Conservation (phyloP, 2,329 filamentous ascomycete species). For the Purpureocillium takamizusanense region DNA sequence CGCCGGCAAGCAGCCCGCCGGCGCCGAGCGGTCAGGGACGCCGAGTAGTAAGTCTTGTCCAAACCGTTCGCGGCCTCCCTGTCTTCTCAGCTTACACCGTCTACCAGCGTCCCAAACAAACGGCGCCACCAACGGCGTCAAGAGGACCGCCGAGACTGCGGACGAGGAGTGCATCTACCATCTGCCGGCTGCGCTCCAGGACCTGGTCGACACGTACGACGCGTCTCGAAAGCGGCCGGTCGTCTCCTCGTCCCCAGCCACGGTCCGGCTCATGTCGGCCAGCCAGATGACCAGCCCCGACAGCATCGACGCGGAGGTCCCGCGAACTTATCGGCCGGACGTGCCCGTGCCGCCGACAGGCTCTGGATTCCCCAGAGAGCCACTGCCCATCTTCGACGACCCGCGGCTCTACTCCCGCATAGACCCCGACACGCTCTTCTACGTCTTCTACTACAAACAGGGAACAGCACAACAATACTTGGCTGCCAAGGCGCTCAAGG, state of each 20-base stretch:
- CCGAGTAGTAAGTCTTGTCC: constrained; percentile 32
- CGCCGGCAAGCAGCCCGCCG: constrained; percentile 32
- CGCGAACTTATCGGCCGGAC: constrained; percentile 76
- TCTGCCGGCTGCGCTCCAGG: constrained; percentile 77
- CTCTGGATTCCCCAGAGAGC: constrained; percentile 84
- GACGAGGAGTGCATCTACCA: constrained; percentile 85
- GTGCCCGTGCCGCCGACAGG: constrained; percentile 66
- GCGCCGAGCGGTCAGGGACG: constrained; percentile 31
- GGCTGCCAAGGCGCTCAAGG: constrained; percentile 92
- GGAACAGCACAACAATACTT: constrained; percentile 92
- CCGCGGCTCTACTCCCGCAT: constrained; percentile 79
- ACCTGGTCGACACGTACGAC: constrained; percentile 87
- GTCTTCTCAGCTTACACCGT: background rate
- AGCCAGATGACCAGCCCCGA: constrained; percentile 70
- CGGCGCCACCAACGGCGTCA: constrained; percentile 42
- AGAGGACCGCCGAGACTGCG: constrained; percentile 28
- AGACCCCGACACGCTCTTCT: constrained; percentile 93
- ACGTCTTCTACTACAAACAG: constrained; percentile 98
- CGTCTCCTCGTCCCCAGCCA: constrained; percentile 52
- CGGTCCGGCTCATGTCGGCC: constrained; percentile 64
- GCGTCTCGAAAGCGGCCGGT: constrained; percentile 63
- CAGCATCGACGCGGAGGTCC: constrained; percentile 68
- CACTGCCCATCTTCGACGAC: constrained; percentile 86
- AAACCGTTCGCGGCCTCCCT: background rate
- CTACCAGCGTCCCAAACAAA: constrained; percentile 35